Evolutionary conservation across 768 basidiomycete genomes (phyloP), one percentile per base, ranked within the genome.

Genomic region (Calocybe indica): DNA sequence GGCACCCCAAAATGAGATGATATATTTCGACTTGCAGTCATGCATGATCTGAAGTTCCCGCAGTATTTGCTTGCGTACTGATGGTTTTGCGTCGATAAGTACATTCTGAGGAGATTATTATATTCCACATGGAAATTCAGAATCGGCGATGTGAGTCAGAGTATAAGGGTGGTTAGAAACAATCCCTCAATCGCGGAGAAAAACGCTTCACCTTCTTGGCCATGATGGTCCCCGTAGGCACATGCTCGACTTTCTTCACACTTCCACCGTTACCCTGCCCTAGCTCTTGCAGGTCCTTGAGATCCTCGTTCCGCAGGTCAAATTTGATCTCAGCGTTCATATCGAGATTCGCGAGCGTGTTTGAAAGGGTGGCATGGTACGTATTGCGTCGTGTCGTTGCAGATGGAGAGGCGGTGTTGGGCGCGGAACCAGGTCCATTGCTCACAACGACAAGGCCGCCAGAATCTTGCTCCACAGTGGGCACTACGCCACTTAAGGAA

Each of bases 21-120:
- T 99, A 65, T 92, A 90, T 46, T 78, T 80, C 6, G 91, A 94
- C 55, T 86, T 76, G 68, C 95, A 98, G 67, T 96, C 89, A 65
- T 97, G 92, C 95, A 98, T 95, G 73, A 99, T 98, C 58, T 97
- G 95, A 55, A 99, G 73, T 63, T 99, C 96, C 44, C 96, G 85
- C 34, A 98, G 74, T 58, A 99, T 98, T 70, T 99, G 96, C 64
- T 98, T 99, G 53, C 94, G 78, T 31, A 98, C 92, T 2, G 91
- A 80, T 7, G 93, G 95, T 63, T 97, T 97, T 30, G 92, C 93
- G 68, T 95, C 92, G 64, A 96, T 95, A 52, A 94, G 82, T 29
- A 96, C 92, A 62, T 93, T 91, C 93, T 95, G 58, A 46, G 40
- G 36, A 39, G 4, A 22, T 22, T 22, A 4, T 22, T 22, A 4